phyloP scores from a whole-genome alignment of 2,329 filamentous ascomycete species.

The Corynespora cassiicola region DNA sequence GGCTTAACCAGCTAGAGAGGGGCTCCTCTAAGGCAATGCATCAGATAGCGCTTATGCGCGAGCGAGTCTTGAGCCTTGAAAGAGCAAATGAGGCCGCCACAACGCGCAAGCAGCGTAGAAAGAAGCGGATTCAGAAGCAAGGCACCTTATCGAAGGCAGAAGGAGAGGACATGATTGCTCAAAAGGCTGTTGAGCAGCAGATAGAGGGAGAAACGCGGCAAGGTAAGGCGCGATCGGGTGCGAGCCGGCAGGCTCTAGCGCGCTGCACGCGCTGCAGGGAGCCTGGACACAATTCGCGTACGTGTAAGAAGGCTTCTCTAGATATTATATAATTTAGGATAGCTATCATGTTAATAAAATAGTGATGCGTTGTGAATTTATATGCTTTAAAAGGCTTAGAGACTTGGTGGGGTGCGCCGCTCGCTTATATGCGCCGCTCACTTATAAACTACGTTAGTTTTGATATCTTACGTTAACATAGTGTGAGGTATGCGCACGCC shows the following conservation, averaged over 20 bases:
- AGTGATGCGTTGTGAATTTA: too few species aligned
- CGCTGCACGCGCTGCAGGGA: conserved; percentile 9
- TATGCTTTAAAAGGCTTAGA: too few species aligned
- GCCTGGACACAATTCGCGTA: conserved; percentile 1
- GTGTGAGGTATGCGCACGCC: too few species aligned
- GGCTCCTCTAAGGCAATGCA: conserved; percentile 2
- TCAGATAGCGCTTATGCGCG: conserved; percentile 6
- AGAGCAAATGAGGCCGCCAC: conserved; percentile 7
- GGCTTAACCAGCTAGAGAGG: conserved; percentile 2
- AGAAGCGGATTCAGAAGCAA: conserved; percentile 3
- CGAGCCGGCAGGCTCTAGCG: too few species aligned
- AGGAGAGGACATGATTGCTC: conserved; percentile 5
- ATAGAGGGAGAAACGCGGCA: conserved; percentile 5
- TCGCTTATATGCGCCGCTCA: too few species aligned
- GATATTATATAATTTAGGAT: too few species aligned
- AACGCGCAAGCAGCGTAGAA: conserved; percentile 1
- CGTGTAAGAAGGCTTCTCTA: too few species aligned
- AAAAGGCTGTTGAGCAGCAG: conserved; percentile 7
- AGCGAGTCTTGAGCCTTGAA: conserved; percentile 6
- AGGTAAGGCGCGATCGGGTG: conserved; percentile 8
- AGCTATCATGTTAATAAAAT: too few species aligned
- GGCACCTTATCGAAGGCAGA: too few species aligned
- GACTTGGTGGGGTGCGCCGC: too few species aligned
- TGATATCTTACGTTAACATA: too few species aligned
- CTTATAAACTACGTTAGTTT: too few species aligned